phyloP scores from a whole-genome alignment of 768 basidiomycete genomes.

The Pulveroboletus sp. region DNA sequence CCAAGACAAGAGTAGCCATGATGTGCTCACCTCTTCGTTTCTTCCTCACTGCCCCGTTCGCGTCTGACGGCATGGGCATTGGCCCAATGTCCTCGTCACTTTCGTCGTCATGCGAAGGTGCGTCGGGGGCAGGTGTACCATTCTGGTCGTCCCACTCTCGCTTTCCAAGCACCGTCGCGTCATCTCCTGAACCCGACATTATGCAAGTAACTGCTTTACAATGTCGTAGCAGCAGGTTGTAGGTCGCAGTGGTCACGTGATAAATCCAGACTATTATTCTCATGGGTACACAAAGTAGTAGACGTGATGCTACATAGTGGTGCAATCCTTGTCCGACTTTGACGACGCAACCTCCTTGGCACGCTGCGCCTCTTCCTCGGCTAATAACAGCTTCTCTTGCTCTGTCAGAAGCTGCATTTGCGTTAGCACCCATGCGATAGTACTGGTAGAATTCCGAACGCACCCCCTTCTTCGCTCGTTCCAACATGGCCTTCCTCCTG shows the following conservation, averaged over 20 bases:
- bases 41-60: slow-evolving; percentile 50
- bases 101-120: slow-evolving; percentile 36
- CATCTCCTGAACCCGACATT: slow-evolving; percentile 47
- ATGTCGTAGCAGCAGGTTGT: not conserved
- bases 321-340: slow-evolving; percentile 43
- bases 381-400: slow-evolving; percentile 58
- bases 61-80: slow-evolving; percentile 64
- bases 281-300: no score
- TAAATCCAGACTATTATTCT: not conserved
- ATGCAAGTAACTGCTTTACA: not conserved
- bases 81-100: slow-evolving; percentile 81
- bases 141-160: slow-evolving; percentile 41
- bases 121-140: slow-evolving; percentile 14
- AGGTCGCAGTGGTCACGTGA: slow-evolving; percentile 7
- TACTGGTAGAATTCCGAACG: slow-evolving; percentile 21
- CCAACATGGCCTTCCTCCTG: slow-evolving; percentile 62
- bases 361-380: slow-evolving; percentile 45
- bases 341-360: slow-evolving; percentile 24
- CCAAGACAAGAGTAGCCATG: slow-evolving; percentile 6
- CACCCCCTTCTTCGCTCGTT: slow-evolving; percentile 73
- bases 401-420: slow-evolving; percentile 50
- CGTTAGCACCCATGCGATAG: not conserved
- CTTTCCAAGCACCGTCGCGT: slow-evolving; percentile 59
- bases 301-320: slow-evolving; percentile 44
- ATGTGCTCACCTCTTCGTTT: slow-evolving; percentile 70